Evolutionary conservation across 2,329 filamentous ascomycete genomes (phyloP), one percentile per base, ranked within the genome.

Genomic region (Achaetomium macrosporum): DNA sequence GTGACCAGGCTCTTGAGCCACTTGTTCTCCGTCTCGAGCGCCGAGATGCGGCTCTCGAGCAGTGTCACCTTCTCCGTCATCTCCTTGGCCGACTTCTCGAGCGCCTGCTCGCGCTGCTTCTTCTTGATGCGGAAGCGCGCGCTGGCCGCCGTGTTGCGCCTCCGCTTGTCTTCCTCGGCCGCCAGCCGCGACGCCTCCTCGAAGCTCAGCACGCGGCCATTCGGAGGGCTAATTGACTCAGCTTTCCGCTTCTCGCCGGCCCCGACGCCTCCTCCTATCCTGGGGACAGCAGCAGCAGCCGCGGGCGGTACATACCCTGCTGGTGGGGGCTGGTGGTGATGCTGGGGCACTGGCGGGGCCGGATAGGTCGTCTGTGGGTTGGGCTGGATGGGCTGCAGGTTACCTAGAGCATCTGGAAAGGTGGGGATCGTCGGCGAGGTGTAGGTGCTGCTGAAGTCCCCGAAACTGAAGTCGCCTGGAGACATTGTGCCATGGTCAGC

Each of bases 71-170:
- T 90, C 42, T 93, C 87, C 29, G 82, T 82, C 72, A 92, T 88
- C 61, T 95, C 90, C 70, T 90, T 90, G 63, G 89, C 85, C 3
- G 83, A 85, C 64, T 83, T 83, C 70, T 92, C 88, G 48, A 95
- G 82, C 9, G 88, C 86, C 69, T 91, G 87, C 74, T 95, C 90
- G 47, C 90, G 85, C 73, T 93, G 88, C 82, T 95, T 95, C 85
- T 95, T 95, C 83, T 95, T 95, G 67, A 93, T 83, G 55, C 90
- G 86, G 78, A 95, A 95, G 46, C 90, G 86, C 16, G 90, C 90
- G 60, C 85, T 90, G 51, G 90, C 90, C 31, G 90, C 90, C 2
- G 90, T 95, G 73, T 95, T 95, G 59, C 90, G 84, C 54, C 89
- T 83, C 46, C 90, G 85, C 74, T 95, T 95, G 68, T 95, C 90